Base-by-base conservation (phyloP, 148 eudicot genomes). In the Fagopyrum homotropicum region DNA sequence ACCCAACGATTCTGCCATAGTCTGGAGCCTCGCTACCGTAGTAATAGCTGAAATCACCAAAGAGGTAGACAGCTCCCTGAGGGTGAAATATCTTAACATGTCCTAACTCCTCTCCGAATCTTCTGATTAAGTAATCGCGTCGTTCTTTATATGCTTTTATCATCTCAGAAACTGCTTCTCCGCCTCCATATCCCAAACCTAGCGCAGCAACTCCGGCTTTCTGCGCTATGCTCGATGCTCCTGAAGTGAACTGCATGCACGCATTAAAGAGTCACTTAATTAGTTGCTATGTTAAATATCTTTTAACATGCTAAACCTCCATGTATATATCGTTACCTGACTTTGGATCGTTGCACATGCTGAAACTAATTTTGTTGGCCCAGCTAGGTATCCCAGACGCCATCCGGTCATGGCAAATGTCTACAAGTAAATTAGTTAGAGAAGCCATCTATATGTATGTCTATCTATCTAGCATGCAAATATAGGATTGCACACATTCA, bases 391-490 rank as follows among this genome's bases (percentile, higher is more conserved):
- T 83, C 98, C 98, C 74, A 94, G 93, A 79, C 98, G 88, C 98
- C 97, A 91, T 64, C 97, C 97, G 81, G 98, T 94, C 98, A 94
- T 94, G 77, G 98, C 98, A 82, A 90, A 94, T 72, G 98, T 92
- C 98, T 94, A 75, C 3, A 77, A 9, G 68, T 57, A 70, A 29
- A 14, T 66, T 44, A 40, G 14, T 10, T 4, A 75, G 77, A 10
- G 3, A 46, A 14, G 3, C 30, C 35, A 11, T 29, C 30, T 14
- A 35, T 22, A 22, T 22, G 26, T 22, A 22, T 22, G 26, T 35
- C 40, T 35, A 35, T 35, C 3, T 35, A 35, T 35, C 2, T 35
- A 35, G 40, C 15, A 9, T 46, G 71, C 17, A 75, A 26, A 19
- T 12, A 60, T 22, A 22, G 26, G 26, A 22, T 22, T 22, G 26